These are phyloP conservation scores for Endogone sp. DNA, from an alignment of 192 early-diverging fungal genomes.

Conservation along the genomic window DNA sequence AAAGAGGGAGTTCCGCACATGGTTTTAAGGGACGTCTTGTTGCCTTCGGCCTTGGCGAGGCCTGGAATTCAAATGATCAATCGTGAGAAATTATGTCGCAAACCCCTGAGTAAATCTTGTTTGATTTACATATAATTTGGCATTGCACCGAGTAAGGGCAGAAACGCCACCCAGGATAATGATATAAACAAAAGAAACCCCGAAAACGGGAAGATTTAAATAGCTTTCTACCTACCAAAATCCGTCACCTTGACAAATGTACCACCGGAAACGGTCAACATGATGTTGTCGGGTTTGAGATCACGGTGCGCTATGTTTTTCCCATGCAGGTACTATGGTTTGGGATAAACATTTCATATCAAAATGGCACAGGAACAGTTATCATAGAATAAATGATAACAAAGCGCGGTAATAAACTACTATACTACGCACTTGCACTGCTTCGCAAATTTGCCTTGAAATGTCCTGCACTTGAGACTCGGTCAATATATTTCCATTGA, in stretches of 20 bases:
- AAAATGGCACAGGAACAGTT: too few relatives aligned
- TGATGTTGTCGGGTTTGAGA: conserved; percentile 84
- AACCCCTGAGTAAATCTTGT: too few relatives aligned
- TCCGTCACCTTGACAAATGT: conserved; percentile 61
- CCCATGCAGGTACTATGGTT: conserved; percentile 62
- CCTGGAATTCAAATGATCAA: not conserved
- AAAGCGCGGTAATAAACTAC: too few relatives aligned
- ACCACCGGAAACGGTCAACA: conserved; percentile 74
- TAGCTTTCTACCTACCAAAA: not conserved
- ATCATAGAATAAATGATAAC: too few relatives aligned
- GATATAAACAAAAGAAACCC: not conserved
- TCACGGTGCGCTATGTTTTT: conserved; percentile 76
- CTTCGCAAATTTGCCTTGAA: not conserved
- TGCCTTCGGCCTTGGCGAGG: not conserved
- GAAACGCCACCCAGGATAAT: too few relatives aligned
- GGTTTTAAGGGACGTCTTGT: not conserved
- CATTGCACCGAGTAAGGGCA: too few relatives aligned
- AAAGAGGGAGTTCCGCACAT: not conserved
- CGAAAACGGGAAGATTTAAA: not conserved
- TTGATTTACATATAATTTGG: not conserved
- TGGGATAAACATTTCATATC: not conserved
- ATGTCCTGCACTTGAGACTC: not conserved
- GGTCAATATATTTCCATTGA: not conserved
- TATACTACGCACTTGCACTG: not conserved
- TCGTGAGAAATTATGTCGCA: not conserved